Evolutionary conservation across 192 early-diverging fungal species (phyloP).

Genomic region (Rhizophlyctis rosea): DNA sequence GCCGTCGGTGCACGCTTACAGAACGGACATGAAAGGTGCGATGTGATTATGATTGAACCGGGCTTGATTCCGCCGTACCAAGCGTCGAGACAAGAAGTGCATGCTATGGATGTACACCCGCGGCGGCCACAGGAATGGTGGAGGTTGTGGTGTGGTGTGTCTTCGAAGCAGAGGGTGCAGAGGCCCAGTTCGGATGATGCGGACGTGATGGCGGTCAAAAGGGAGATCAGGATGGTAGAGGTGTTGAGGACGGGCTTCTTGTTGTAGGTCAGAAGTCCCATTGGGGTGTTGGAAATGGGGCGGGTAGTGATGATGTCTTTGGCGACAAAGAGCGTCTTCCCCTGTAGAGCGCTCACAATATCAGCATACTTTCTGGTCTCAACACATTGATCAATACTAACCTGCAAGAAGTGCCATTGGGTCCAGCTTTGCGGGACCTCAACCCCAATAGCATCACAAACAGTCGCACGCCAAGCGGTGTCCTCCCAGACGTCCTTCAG

Average conservation of each 20-base stretch:
- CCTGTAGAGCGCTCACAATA: not conserved
- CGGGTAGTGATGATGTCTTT: not conserved
- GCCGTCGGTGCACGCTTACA: not conserved
- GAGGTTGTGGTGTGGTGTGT: not conserved
- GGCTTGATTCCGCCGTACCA: not conserved
- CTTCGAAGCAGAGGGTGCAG: conserved; percentile 1
- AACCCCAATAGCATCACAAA: too few species aligned
- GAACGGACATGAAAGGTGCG: not conserved
- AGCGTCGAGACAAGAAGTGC: not conserved
- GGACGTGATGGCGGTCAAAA: not conserved
- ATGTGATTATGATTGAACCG: not conserved
- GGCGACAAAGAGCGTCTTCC: not conserved
- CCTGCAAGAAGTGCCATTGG: too few species aligned
- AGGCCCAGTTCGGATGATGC: not conserved
- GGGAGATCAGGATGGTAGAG: not conserved
- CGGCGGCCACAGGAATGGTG: not conserved
- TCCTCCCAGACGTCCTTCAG: not conserved
- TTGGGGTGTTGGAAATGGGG: not conserved
- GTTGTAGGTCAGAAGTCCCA: not conserved
- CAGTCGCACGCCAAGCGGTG: not conserved
- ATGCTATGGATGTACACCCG: not conserved
- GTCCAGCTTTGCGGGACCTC: too few species aligned
- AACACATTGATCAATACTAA: too few species aligned
- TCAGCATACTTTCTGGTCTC: too few species aligned
- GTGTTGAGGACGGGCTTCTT: not conserved